Conservation (phyloP, 805 yeast genomes). For the Wickerhamiella cacticola region DNA sequence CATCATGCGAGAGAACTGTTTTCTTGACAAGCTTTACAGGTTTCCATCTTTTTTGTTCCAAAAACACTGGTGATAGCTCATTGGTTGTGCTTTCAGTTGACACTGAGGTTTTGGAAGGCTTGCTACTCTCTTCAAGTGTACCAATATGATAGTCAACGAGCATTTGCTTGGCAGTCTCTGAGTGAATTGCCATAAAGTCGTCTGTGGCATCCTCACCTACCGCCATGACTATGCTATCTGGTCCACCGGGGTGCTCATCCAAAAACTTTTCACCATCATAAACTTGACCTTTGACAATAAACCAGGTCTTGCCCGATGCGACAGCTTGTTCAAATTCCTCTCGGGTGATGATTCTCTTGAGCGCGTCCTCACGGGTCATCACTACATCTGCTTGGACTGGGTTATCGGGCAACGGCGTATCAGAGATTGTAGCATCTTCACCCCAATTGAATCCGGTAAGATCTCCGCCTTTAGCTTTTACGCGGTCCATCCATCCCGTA, state of each 20-base stretch:
- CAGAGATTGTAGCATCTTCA: slow-evolving; percentile 15
- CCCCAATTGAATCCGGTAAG: slow-evolving; percentile 29
- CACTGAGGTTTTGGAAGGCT: slow-evolving; percentile 18
- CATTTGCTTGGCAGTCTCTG: slow-evolving; percentile 73
- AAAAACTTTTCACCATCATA: slow-evolving; percentile 30
- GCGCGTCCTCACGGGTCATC: slow-evolving; percentile 27
- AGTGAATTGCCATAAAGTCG: slow-evolving; percentile 37
- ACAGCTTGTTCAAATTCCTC: slow-evolving; percentile 22
- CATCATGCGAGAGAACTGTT: slow-evolving; percentile 25
- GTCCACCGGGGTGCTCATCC: slow-evolving; percentile 39
- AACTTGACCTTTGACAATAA: slow-evolving; percentile 29
- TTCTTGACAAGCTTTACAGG: slow-evolving; percentile 20
- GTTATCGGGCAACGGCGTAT: slow-evolving; percentile 7
- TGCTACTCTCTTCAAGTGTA: slow-evolving; percentile 24
- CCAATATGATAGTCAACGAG: slow-evolving; percentile 34
- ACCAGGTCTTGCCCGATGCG: slow-evolving; percentile 22
- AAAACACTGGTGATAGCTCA: slow-evolving; percentile 18
- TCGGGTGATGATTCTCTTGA: slow-evolving; percentile 17
- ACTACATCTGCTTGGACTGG: slow-evolving; percentile 24
- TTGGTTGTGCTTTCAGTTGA: slow-evolving; percentile 25
- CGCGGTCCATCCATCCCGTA: slow-evolving; percentile 32
- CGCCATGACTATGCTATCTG: slow-evolving; percentile 32
- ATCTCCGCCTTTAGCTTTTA: slow-evolving; percentile 28
- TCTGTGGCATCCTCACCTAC: slow-evolving; percentile 42
- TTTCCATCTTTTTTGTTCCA: slow-evolving; percentile 29